phyloP scores from a whole-genome alignment of 2,329 filamentous ascomycete species.

The Coniochaeta prunicola region DNA sequence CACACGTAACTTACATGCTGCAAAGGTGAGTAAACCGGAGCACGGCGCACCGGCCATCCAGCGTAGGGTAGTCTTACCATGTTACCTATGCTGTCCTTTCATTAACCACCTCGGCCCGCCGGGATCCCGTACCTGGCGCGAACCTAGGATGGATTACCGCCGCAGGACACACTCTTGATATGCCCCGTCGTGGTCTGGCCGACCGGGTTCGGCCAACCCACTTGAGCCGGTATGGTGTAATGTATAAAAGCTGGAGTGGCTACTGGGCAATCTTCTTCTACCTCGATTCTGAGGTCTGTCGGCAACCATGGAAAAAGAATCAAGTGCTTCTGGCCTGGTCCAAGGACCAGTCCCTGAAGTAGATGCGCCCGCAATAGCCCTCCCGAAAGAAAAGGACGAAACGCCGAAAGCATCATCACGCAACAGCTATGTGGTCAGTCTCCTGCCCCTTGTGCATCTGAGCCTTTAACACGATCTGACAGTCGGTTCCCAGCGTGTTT shows the following conservation, averaged over 20 bases:
- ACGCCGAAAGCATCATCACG: background rate
- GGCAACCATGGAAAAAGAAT: background rate
- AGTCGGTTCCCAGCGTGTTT: background rate
- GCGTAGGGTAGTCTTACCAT: background rate
- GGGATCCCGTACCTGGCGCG: no score
- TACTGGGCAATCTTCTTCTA: background rate
- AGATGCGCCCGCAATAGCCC: background rate
- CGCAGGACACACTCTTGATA: no score
- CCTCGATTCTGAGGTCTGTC: background rate
- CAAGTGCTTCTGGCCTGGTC: background rate
- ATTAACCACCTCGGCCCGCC: no score
- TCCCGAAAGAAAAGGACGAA: background rate
- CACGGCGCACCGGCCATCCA: background rate
- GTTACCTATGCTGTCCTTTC: background rate
- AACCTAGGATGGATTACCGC: no score
- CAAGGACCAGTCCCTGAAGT: background rate
- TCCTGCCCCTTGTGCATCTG: background rate
- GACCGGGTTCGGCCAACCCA: no score
- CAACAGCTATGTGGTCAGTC: slow-evolving; percentile 5
- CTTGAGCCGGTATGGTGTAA: no score
- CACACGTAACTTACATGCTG: background rate
- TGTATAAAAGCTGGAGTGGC: background rate
- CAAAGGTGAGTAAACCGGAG: background rate
- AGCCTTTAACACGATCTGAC: background rate
- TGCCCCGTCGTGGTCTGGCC: no score